Percentiles rank a stretch among this genome's conserved stretches.
Evolutionary conservation across 192 early-diverging fungal species (phyloP).

Genomic region (Mortierella hygrophila): DNA sequence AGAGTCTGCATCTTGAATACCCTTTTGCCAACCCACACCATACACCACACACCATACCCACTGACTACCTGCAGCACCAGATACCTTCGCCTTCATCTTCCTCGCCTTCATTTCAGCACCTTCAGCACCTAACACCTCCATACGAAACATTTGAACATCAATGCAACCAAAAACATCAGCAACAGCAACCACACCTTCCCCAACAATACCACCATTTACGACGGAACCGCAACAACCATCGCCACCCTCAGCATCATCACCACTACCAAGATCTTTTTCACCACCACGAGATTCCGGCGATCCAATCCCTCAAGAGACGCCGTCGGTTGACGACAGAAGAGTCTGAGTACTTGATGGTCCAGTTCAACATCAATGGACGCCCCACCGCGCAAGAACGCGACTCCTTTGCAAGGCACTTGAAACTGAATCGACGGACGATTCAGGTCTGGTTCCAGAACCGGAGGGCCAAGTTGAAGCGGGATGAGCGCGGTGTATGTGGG

Average conservation of each 20-base stretch:
- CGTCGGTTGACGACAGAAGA: constrained; percentile 74
- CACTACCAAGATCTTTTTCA: not conserved
- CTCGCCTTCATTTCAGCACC: not conserved
- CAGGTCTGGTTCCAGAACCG: constrained; percentile 87
- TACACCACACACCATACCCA: not conserved
- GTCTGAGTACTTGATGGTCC: constrained; percentile 64
- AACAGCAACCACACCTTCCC: not conserved
- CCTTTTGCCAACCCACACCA: not conserved
- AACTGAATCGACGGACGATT: constrained; percentile 71
- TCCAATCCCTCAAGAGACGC: constrained; percentile 68
- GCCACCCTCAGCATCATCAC: not conserved
- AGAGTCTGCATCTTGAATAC: not conserved
- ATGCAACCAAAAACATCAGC: not conserved
- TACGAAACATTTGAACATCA: not conserved
- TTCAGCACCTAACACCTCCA: not conserved
- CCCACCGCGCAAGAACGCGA: constrained; percentile 73
- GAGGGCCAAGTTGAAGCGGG: constrained; percentile 82
- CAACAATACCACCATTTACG: not conserved
- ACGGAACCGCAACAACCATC: not conserved
- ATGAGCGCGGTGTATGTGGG: constrained; percentile 26
- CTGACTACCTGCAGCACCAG: not conserved
- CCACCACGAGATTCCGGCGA: not conserved
- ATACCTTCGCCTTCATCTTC: not conserved
- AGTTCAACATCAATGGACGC: constrained; percentile 67
- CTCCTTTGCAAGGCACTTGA: constrained; percentile 68